Evolutionary conservation across 2,329 filamentous ascomycete genomes (phyloP).

Genomic region (Fusarium redolens): DNA sequence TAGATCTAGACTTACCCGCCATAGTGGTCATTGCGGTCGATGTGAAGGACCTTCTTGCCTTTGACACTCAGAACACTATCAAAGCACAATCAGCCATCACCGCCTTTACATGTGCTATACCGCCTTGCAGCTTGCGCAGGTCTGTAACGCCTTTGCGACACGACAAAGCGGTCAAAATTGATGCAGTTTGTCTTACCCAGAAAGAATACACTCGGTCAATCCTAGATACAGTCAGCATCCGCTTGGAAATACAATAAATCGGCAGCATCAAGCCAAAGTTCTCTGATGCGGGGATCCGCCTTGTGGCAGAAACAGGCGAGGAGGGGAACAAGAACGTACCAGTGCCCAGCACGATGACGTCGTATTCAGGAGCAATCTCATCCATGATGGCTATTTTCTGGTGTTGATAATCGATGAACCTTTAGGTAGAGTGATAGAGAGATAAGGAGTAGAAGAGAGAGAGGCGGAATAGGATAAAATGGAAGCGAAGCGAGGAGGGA

Average conservation of each 20-base stretch:
- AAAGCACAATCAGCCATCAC: slow-evolving; percentile 37
- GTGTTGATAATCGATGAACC: slow-evolving; percentile 17
- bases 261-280: slow-evolving; percentile 26
- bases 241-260: slow-evolving; percentile 3
- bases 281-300: slow-evolving; percentile 38
- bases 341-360: slow-evolving; percentile 98
- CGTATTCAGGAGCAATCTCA: slow-evolving; percentile 98
- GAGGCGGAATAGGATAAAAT: slow-evolving; percentile 36
- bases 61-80: slow-evolving; percentile 90
- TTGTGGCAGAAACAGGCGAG: slow-evolving; percentile 25
- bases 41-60: slow-evolving; percentile 98
- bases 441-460: slow-evolving; percentile 12
- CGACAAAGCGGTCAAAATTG: background rate
- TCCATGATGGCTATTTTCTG: slow-evolving; percentile 72
- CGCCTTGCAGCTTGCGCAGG: slow-evolving; percentile 21
- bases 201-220: slow-evolving; percentile 98
- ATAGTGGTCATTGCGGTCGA: slow-evolving; percentile 98
- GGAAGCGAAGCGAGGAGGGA: slow-evolving; percentile 34
- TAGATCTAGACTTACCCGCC: slow-evolving; percentile 78
- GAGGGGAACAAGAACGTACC: slow-evolving; percentile 67
- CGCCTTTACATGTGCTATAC: slow-evolving; percentile 37
- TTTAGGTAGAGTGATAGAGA: slow-evolving; percentile 8
- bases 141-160: slow-evolving; percentile 8
- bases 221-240: slow-evolving; percentile 64
- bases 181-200: slow-evolving; percentile 73